Evolutionary conservation across 208 protist genomes (phyloP).

Genomic region (Acanthamoeba quina): DNA sequence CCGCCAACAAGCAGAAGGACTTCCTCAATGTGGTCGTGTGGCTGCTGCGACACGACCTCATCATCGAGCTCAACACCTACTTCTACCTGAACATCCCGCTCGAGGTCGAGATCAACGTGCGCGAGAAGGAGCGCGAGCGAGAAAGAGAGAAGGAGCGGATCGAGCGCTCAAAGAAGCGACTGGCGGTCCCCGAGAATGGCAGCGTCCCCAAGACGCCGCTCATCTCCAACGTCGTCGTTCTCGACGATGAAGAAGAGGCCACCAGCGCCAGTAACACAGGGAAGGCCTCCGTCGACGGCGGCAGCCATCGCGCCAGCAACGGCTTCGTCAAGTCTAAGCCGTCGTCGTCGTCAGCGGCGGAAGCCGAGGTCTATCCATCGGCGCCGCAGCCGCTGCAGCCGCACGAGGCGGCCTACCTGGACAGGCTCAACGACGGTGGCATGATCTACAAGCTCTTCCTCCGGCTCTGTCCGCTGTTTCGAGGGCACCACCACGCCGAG

Average conservation of each 20-base stretch:
- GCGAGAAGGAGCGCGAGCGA: background rate
- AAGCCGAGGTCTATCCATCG: background rate
- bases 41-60: slow-evolving; percentile 45
- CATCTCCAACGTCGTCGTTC: background rate
- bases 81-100: slow-evolving; percentile 2
- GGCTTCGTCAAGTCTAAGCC: background rate
- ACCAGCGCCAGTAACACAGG: too few relatives aligned
- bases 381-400: slow-evolving; percentile 7
- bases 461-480: slow-evolving; percentile 39
- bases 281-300: too few relatives aligned
- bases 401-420: slow-evolving; percentile 13
- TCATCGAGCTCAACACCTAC: slow-evolving; percentile 65
- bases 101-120: slow-evolving; percentile 8
- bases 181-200: background rate
- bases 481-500: slow-evolving; percentile 45
- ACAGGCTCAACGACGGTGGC: slow-evolving; percentile 24
- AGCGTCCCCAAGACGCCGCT: background rate
- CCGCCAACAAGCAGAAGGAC: slow-evolving; percentile 42
- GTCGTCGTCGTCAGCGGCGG: background rate
- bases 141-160: slow-evolving; percentile 2
- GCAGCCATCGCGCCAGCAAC: background rate
- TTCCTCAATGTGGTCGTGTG: slow-evolving; percentile 58
- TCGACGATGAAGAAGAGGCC: background rate
- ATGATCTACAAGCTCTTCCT: slow-evolving; percentile 48
- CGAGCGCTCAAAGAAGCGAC: background rate